Evolutionary conservation across 352 stramenopile genomes (phyloP), one percentile per base, ranked within the genome.

Genomic region (Phytophthora pseudosyringae): DNA sequence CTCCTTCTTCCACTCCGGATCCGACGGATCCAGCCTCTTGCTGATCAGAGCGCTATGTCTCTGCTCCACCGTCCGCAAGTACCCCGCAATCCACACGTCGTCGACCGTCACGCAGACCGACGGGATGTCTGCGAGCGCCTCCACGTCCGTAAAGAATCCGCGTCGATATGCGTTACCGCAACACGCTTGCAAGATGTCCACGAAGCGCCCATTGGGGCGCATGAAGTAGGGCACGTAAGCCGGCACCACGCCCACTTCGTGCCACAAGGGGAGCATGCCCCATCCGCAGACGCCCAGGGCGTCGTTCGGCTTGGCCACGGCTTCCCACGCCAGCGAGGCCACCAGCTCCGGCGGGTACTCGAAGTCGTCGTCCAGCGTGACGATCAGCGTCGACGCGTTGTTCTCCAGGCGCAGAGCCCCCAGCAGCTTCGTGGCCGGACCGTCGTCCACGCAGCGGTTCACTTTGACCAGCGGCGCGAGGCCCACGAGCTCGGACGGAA

Each of bases 191-290:
- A 90, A 68, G 28, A 94, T 91, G 54, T 94, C 86, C 31, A 94
- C 86, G 44, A 84, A 90, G 33, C 83, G 83, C 15, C 86, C 86
- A 18, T 56, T 64, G 0, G 86, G 82, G 0, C 83, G 83, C 86
- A 92, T 90, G 45, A 92, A 89, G 54, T 94, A 94, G 2, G 86
- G 86, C 61, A 93, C 86, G 52, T 94, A 94, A 13, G 84, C 86
- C 0, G 86, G 83, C 29, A 94, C 84, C 11, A 89, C 79, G 40
- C 86, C 86, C n/a, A 93, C 83, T 44, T 75, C 50, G 63, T 91
- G 78, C 75, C 75, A 90, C 64, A 94, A 61, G 4, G 85, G 85
- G 15, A 94, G 71, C 64, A 93, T 89, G 29, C 86, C 86, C 86
- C 86, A 94, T 59, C 86, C 83, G 55, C 86, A 94, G 2, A 94